A percentile compares a stretch with the other conserved stretches of the same genome.
Conservation (phyloP, 768 basidiomycete species). For the Sarcodon sp. region DNA sequence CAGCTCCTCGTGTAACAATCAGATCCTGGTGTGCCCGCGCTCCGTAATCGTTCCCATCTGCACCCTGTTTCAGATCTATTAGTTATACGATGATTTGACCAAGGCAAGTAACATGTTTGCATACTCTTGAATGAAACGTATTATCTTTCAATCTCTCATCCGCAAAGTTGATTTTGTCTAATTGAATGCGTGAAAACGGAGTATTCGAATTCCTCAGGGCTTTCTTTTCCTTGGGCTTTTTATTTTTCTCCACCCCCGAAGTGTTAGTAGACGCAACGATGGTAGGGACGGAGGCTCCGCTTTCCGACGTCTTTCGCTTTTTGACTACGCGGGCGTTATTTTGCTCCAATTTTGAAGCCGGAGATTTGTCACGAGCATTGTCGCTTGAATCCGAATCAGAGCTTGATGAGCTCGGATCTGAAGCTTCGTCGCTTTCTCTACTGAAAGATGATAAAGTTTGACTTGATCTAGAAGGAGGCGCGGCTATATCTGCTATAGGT, state of each 20-base stretch:
- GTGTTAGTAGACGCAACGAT: neutral
- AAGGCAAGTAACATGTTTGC: slow-evolving; percentile 10
- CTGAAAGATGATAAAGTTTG: neutral
- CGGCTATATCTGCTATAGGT: slow-evolving; percentile 1
- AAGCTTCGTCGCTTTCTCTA: slow-evolving; percentile 3
- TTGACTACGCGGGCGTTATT: slow-evolving; percentile 4
- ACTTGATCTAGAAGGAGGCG: neutral
- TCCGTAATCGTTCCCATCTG: slow-evolving; percentile 71
- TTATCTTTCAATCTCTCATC: slow-evolving; percentile 53
- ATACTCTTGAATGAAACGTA: slow-evolving; percentile 68
- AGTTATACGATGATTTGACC: neutral
- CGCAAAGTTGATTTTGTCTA: slow-evolving; percentile 36
- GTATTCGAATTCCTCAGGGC: slow-evolving; percentile 30
- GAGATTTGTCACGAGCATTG: slow-evolving; percentile 7
- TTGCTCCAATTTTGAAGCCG: slow-evolving; percentile 3
- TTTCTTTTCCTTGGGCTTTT: slow-evolving; percentile 13
- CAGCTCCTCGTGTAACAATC: slow-evolving; percentile 86
- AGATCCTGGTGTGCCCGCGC: slow-evolving; percentile 75
- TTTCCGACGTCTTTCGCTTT: slow-evolving; percentile 23
- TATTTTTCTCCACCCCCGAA: slow-evolving; percentile 10
- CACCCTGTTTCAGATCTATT: slow-evolving; percentile 30
- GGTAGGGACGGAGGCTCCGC: neutral
- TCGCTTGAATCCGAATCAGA: slow-evolving; percentile 13
- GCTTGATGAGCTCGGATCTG: slow-evolving; percentile 10
- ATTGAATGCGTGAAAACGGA: slow-evolving; percentile 75